These are phyloP conservation scores for Aaosphaeria arxii DNA, from an alignment of 2,329 filamentous ascomycete species.

Conservation along the genomic window DNA sequence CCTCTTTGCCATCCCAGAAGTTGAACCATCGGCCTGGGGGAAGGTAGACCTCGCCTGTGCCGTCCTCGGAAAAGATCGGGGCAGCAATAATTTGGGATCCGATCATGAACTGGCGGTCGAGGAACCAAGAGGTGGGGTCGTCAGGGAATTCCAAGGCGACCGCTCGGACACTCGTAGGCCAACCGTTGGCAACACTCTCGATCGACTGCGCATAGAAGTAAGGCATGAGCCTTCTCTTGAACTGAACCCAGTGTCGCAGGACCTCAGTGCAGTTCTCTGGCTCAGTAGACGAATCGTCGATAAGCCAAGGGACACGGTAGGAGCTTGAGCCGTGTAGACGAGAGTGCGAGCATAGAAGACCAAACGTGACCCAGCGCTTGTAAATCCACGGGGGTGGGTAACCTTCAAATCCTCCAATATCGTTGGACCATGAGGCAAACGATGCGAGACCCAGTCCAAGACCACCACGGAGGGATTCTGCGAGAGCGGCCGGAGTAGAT, in stretches of 20 bases:
- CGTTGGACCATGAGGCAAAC: constrained; percentile 67
- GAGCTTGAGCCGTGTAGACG: constrained; percentile 67
- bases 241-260: constrained; percentile 51
- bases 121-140: constrained; percentile 64
- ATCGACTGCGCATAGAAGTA: constrained; percentile 56
- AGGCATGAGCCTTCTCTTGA: constrained; percentile 58
- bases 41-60: constrained; percentile 65
- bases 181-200: constrained; percentile 51
- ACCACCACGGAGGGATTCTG: constrained; percentile 66
- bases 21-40: constrained; percentile 51
- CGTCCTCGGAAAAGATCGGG: constrained; percentile 62
- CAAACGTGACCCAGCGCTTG: constrained; percentile 77
- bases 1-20: constrained; percentile 45
- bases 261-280: constrained; percentile 50
- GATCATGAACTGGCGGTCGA: constrained; percentile 74
- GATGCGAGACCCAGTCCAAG: constrained; percentile 62
- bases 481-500: constrained; percentile 70
- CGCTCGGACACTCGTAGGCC: constrained; percentile 60
- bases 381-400: constrained; percentile 66
- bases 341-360: constrained; percentile 67
- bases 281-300: constrained; percentile 60
- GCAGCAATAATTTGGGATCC: constrained; percentile 62
- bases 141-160: constrained; percentile 69
- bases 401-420: constrained; percentile 72
- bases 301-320: constrained; percentile 73